Evolutionary conservation across 2,329 filamentous ascomycete species (phyloP).

Genomic region (Sclerotinia sclerotiorum): DNA sequence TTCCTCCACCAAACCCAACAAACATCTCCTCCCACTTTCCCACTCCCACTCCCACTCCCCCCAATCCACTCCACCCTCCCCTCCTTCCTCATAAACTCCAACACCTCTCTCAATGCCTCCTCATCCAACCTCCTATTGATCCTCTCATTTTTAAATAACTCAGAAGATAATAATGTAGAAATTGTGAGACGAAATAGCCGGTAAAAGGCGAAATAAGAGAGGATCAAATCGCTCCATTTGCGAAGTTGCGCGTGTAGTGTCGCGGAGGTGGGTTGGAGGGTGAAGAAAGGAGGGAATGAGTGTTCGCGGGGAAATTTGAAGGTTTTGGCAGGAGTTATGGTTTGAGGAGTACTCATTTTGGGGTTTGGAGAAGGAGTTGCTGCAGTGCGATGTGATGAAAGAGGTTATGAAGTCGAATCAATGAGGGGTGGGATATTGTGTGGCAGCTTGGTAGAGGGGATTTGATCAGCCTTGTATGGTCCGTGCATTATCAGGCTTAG

Average conservation of each 20-base stretch:
- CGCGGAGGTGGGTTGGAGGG: constrained; percentile 70
- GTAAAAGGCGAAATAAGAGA: constrained; percentile 77
- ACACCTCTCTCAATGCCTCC: constrained; percentile 56
- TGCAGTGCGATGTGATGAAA: not conserved
- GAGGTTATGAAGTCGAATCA: not conserved
- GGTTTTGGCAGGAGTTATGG: constrained; percentile 11
- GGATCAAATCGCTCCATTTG: constrained; percentile 86
- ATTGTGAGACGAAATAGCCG: constrained; percentile 74
- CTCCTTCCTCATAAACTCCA: constrained; percentile 59
- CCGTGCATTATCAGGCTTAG: not conserved
- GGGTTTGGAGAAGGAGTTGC: not conserved
- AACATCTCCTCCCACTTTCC: constrained; percentile 48
- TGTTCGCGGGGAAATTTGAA: constrained; percentile 65
- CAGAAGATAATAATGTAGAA: constrained; percentile 55
- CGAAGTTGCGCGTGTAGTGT: constrained; percentile 74
- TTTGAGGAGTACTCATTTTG: constrained; percentile 30
- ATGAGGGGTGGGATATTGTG: not conserved
- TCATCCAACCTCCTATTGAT: constrained; percentile 53
- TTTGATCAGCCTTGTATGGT: constrained; percentile 11
- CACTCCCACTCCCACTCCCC: constrained; percentile 54
- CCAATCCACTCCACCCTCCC: constrained; percentile 69
- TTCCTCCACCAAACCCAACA: constrained; percentile 82
- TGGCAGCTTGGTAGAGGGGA: not conserved
- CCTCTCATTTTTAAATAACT: constrained; percentile 57
- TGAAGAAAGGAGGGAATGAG: constrained; percentile 84